These are phyloP conservation scores for Xylariaceae sp. DNA, from an alignment of 2,329 filamentous ascomycete species.

Conservation along the genomic window DNA sequence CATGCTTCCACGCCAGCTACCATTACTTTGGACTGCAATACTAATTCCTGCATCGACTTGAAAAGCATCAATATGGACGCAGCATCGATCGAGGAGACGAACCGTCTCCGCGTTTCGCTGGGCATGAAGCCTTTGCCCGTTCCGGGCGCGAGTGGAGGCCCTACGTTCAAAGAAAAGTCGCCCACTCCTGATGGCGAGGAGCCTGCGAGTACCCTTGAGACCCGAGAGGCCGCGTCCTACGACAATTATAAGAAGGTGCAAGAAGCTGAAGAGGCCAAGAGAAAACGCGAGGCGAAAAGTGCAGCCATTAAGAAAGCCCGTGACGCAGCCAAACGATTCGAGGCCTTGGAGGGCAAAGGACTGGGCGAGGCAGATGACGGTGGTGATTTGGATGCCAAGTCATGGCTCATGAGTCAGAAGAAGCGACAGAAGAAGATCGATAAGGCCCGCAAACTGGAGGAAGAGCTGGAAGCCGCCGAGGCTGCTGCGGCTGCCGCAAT, in stretches of 20 bases:
- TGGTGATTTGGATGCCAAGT: slow-evolving; percentile 68
- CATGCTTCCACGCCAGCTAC: no score
- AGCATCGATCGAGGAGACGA: slow-evolving; percentile 85
- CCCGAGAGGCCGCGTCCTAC: slow-evolving; percentile 66
- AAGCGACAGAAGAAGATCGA: slow-evolving; percentile 91
- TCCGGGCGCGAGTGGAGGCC: slow-evolving; percentile 53
- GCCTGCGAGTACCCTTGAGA: slow-evolving; percentile 76
- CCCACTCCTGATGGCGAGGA: slow-evolving; percentile 46
- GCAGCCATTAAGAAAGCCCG: slow-evolving; percentile 82
- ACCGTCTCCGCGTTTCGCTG: slow-evolving; percentile 83
- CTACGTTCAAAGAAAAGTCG: slow-evolving; percentile 34
- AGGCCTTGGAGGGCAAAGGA: slow-evolving; percentile 75
- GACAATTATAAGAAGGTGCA: slow-evolving; percentile 65
- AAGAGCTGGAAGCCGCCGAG: slow-evolving; percentile 75
- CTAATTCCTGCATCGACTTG: no score
- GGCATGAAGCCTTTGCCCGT: slow-evolving; percentile 88
- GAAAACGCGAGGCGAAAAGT: slow-evolving; percentile 73
- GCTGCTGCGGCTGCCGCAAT: slow-evolving; percentile 56
- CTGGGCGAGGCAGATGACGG: slow-evolving; percentile 71
- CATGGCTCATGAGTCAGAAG: slow-evolving; percentile 86
- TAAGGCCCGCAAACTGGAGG: slow-evolving; percentile 65
- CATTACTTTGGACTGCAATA: no score
- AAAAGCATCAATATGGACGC: slow-evolving; percentile 45
- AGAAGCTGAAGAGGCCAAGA: slow-evolving; percentile 73
- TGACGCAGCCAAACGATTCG: slow-evolving; percentile 73